Conservation (phyloP, 2,329 filamentous ascomycete genomes). For the Ascochyta viciae-villosae region DNA sequence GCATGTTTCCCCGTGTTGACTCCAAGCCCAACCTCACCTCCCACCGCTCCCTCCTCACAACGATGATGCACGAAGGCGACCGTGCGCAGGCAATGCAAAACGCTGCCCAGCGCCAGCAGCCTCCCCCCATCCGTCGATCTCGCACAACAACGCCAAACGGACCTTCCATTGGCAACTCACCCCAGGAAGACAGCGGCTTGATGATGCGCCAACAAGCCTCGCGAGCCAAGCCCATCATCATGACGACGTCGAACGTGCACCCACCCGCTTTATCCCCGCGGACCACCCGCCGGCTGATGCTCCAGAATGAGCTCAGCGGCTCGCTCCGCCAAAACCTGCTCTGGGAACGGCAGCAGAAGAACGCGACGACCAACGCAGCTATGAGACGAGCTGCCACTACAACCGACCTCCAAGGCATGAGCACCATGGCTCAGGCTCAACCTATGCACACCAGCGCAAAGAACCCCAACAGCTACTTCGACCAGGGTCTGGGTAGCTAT, state of each 20-base stretch:
- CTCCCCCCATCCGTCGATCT: slow-evolving; percentile 63
- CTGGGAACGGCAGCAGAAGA: slow-evolving; percentile 95
- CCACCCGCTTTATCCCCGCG: slow-evolving; percentile 85
- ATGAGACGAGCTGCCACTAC: slow-evolving; percentile 63
- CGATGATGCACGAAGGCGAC: slow-evolving; percentile 83
- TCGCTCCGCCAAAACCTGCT: slow-evolving; percentile 89
- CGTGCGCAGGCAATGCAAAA: slow-evolving; percentile 73
- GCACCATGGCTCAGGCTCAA: slow-evolving; percentile 68
- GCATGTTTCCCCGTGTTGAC: slow-evolving; percentile 88
- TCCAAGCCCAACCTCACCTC: slow-evolving; percentile 86
- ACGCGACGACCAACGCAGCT: slow-evolving; percentile 84
- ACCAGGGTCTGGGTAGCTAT: slow-evolving; percentile 78
- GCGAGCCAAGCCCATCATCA: slow-evolving; percentile 81
- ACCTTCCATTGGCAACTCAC: slow-evolving; percentile 68
- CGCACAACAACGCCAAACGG: slow-evolving; percentile 73
- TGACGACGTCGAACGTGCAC: slow-evolving; percentile 71
- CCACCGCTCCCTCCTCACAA: slow-evolving; percentile 85
- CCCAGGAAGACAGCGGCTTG: slow-evolving; percentile 60
- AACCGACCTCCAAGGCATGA: slow-evolving; percentile 87
- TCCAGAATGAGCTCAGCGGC: slow-evolving; percentile 91
- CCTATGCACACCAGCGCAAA: slow-evolving; percentile 55
- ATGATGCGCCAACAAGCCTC: slow-evolving; percentile 66
- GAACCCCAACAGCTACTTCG: slow-evolving; percentile 80
- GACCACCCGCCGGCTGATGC: slow-evolving; percentile 93
- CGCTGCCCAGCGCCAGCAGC: slow-evolving; percentile 65